Evolutionary conservation across 23 red algal species (phyloP).

Genomic region (Gracilaria gracilis): DNA sequence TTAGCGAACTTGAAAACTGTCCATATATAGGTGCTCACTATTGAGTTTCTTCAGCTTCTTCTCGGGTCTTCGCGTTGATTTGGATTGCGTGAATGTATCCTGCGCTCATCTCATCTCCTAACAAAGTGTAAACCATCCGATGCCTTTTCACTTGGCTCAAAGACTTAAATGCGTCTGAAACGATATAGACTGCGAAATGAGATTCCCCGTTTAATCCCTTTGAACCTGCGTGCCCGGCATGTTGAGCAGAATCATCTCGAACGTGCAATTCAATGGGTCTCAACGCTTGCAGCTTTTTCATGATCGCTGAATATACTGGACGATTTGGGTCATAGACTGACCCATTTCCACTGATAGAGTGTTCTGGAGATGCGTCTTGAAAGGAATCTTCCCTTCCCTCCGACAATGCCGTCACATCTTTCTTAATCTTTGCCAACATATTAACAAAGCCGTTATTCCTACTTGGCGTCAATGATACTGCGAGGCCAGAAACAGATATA

Average conservation of each 20-base stretch:
- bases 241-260: slow-evolving; percentile 79
- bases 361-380: slow-evolving; percentile 11
- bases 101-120: slow-evolving; percentile 69
- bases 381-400: neutral
- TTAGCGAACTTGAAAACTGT: neutral
- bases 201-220: slow-evolving; percentile 78
- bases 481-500: slow-evolving; percentile 77
- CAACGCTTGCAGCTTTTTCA: slow-evolving; percentile 69
- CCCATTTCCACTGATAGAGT: neutral
- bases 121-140: slow-evolving; percentile 82
- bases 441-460: slow-evolving; percentile 99
- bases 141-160: slow-evolving; percentile 90
- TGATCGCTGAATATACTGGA: slow-evolving; percentile 75
- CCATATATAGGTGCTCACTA: neutral
- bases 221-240: slow-evolving; percentile 86
- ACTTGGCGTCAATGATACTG: slow-evolving; percentile 91
- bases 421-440: slow-evolving; percentile 95
- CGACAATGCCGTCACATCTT: slow-evolving; percentile 54
- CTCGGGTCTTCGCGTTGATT: slow-evolving; percentile 71
- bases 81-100: slow-evolving; percentile 79
- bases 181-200: slow-evolving; percentile 86
- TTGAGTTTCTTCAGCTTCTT: slow-evolving; percentile 39
- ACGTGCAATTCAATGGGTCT: slow-evolving; percentile 70
- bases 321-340: neutral
- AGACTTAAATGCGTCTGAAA: slow-evolving; percentile 83